phyloP scores from a whole-genome alignment of 2,329 filamentous ascomycete genomes.

The Phaeoacremonium minimum region DNA sequence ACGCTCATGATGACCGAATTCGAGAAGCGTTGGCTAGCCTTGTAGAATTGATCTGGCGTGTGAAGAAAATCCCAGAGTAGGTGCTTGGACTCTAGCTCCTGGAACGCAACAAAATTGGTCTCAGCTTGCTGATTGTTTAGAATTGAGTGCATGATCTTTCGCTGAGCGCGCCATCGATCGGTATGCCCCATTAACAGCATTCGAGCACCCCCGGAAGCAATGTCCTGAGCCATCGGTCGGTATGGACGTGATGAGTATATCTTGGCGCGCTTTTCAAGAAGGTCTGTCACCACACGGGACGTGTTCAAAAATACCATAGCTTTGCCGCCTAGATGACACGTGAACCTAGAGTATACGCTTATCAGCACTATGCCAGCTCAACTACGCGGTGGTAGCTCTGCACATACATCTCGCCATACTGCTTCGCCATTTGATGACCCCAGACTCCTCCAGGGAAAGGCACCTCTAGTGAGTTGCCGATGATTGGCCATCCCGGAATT shows the following conservation, averaged over 20 bases:
- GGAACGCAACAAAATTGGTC: conserved; percentile 21
- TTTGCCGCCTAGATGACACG: conserved; percentile 20
- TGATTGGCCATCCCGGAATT: not conserved
- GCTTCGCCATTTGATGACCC: not conserved
- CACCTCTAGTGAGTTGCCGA: not conserved
- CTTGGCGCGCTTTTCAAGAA: conserved; percentile 29
- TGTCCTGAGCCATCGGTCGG: conserved; percentile 13
- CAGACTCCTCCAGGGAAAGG: not conserved
- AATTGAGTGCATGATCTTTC: conserved; percentile 25
- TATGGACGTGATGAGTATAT: conserved; percentile 14
- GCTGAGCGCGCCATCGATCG: conserved; percentile 17
- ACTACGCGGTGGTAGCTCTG: not conserved
- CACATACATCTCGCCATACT: not conserved
- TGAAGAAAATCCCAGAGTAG: conserved; percentile 20
- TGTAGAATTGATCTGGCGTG: conserved; percentile 17
- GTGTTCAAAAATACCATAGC: conserved; percentile 38
- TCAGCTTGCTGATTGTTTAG: conserved; percentile 17
- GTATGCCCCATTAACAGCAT: conserved; percentile 23
- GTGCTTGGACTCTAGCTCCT: conserved; percentile 21
- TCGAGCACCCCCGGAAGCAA: conserved; percentile 21
- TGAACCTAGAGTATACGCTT: not conserved
- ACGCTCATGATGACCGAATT: conserved; percentile 26
- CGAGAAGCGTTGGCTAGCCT: conserved; percentile 19
- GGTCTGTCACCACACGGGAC: conserved; percentile 27
- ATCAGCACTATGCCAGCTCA: not conserved